phyloP scores from a whole-genome alignment of 371 early-diverging fungal species.

The Syncephalastrum monosporum region DNA sequence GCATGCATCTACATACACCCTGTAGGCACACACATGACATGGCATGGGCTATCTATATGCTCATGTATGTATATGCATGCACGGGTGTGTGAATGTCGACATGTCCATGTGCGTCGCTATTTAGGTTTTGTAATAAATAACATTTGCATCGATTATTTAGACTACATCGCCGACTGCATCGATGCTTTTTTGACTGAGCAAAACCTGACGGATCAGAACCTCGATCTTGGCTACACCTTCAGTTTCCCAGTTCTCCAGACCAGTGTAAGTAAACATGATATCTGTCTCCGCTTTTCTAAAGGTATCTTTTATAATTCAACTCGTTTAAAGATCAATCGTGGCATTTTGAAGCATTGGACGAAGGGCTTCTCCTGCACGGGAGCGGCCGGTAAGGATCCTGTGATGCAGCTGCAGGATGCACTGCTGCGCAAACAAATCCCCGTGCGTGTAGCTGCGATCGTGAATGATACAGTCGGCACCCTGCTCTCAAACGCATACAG shows the following conservation, averaged over 20 bases:
- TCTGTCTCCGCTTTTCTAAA: background rate
- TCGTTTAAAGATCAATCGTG: constrained; percentile 55
- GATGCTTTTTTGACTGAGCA: constrained; percentile 72
- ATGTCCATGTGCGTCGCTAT: too few relatives aligned
- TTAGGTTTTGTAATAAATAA: too few relatives aligned
- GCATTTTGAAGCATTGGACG: constrained; percentile 83
- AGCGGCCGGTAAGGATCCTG: constrained; percentile 86
- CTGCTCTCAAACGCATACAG: constrained; percentile 82
- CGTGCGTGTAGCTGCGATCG: constrained; percentile 75
- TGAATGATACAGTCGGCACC: constrained; percentile 94
- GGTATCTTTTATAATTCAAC: background rate
- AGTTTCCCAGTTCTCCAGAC: constrained; percentile 90
- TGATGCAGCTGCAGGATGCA: constrained; percentile 76
- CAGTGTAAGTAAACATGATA: constrained; percentile 19
- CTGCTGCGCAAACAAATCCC: constrained; percentile 69
- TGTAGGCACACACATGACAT: too few relatives aligned
- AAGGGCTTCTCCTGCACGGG: constrained; percentile 85
- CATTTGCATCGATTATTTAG: constrained; percentile 34
- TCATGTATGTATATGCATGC: too few relatives aligned
- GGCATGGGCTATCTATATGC: too few relatives aligned
- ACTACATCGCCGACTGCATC: constrained; percentile 83
- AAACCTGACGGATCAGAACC: constrained; percentile 32
- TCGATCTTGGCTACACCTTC: constrained; percentile 89
- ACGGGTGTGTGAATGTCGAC: background rate
- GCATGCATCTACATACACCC: background rate